Conservation (phyloP, 2,329 filamentous ascomycete genomes). For the Dactylella cylindrospora region DNA sequence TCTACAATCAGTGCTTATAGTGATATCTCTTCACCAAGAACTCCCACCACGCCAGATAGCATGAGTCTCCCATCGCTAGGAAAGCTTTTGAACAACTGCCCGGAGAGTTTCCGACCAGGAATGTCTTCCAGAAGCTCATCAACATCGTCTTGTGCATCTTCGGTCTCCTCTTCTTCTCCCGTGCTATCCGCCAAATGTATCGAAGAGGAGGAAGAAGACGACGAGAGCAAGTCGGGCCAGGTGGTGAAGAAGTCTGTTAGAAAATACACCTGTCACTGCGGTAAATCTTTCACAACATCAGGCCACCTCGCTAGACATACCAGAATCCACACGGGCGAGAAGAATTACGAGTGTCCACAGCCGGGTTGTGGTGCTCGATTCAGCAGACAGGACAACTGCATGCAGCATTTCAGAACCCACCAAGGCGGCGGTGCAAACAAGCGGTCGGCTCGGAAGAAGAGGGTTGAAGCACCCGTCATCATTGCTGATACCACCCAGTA, state of each 20-base stretch:
- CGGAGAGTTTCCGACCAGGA: constrained; percentile 44
- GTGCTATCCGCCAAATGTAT: constrained; percentile 39
- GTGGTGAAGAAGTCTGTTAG: constrained; percentile 34
- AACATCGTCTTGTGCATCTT: constrained; percentile 42
- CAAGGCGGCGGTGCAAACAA: constrained; percentile 48
- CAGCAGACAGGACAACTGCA: constrained; percentile 49
- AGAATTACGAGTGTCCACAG: constrained; percentile 53
- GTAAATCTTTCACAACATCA: constrained; percentile 79
- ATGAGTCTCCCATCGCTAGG: constrained; percentile 48
- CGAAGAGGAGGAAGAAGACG: constrained; percentile 35
- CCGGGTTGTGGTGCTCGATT: constrained; percentile 48
- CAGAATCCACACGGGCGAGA: constrained; percentile 80
- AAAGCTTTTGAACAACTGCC: constrained; percentile 46
- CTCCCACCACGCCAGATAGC: constrained; percentile 47
- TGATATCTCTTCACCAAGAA: constrained; percentile 43
- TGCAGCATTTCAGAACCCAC: constrained; percentile 49
- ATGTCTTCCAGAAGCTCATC: constrained; percentile 42
- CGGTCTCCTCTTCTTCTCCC: constrained; percentile 43
- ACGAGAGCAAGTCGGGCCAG: constrained; percentile 3
- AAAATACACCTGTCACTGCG: constrained; percentile 65
- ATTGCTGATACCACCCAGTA: constrained; percentile 38
- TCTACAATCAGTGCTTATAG: constrained; percentile 46
- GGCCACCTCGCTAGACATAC: constrained; percentile 82
- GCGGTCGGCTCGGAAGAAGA: constrained; percentile 47
- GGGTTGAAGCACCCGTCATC: constrained; percentile 43